Conservation (phyloP, 2,329 filamentous ascomycete genomes). For the Leptographium lundbergii region DNA sequence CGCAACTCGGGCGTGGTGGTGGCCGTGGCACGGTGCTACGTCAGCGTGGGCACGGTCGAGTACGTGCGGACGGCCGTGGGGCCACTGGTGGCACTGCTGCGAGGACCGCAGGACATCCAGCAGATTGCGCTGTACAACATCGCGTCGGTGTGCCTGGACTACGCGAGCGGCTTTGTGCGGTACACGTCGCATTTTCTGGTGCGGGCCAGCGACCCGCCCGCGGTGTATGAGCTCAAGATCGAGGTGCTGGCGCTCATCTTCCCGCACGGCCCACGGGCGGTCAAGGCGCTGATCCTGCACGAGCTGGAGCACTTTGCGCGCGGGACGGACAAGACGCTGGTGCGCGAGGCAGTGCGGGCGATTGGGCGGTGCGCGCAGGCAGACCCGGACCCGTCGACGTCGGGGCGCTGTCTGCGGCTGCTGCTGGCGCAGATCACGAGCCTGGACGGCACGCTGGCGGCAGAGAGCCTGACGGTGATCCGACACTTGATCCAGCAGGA, state of each 20-base stretch:
- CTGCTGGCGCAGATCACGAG: slow-evolving; percentile 81
- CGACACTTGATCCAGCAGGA: slow-evolving; percentile 91
- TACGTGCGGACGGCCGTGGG: slow-evolving; percentile 68
- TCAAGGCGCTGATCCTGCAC: slow-evolving; percentile 78
- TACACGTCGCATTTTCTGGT: slow-evolving; percentile 87
- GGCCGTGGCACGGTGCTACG: slow-evolving; percentile 72
- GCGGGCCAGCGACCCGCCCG: slow-evolving; percentile 61
- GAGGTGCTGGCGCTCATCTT: slow-evolving; percentile 88
- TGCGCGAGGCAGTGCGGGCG: slow-evolving; percentile 80
- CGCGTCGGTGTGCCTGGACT: slow-evolving; percentile 72
- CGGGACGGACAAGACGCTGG: slow-evolving; percentile 58
- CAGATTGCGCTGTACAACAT: slow-evolving; percentile 89
- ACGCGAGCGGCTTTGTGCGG: slow-evolving; percentile 70
- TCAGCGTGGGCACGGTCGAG: slow-evolving; percentile 67
- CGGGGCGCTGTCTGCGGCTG: slow-evolving; percentile 67
- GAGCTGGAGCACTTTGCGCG: slow-evolving; percentile 90
- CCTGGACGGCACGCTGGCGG: slow-evolving; percentile 74
- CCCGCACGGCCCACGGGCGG: slow-evolving; percentile 59
- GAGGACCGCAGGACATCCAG: slow-evolving; percentile 76
- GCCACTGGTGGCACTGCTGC: slow-evolving; percentile 72
- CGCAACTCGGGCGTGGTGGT: slow-evolving; percentile 88
- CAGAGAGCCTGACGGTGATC: slow-evolving; percentile 88
- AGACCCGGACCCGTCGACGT: slow-evolving; percentile 44
- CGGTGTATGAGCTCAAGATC: slow-evolving; percentile 84
- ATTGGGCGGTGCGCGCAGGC: slow-evolving; percentile 88